These are phyloP conservation scores for Diaporthe citri DNA, from an alignment of 2,329 filamentous ascomycete species.

Conservation along the genomic window DNA sequence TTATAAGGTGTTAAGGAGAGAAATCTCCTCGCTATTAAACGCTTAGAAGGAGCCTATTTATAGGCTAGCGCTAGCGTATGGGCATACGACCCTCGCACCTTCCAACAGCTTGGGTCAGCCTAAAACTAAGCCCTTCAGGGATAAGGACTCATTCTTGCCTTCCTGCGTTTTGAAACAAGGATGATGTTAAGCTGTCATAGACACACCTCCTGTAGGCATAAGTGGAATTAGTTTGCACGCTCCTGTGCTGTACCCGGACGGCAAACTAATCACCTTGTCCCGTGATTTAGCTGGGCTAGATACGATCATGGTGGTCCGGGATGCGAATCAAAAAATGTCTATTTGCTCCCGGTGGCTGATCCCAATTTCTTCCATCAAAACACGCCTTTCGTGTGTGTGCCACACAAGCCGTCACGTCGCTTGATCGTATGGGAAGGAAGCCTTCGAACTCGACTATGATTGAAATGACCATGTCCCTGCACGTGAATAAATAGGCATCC, in stretches of 20 bases:
- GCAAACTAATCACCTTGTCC: not conserved
- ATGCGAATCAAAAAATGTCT: no score
- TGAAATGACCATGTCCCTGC: not conserved
- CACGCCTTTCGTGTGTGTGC: not conserved
- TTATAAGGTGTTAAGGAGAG: no score
- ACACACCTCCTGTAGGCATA: not conserved
- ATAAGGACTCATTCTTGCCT: not conserved
- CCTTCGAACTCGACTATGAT: no score
- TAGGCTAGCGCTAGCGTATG: no score
- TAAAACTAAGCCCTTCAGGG: not conserved
- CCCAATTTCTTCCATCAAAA: no score
- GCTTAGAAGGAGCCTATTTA: no score
- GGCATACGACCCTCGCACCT: no score
- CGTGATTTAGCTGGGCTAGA: no score
- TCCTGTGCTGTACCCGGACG: not conserved
- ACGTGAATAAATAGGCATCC: not conserved
- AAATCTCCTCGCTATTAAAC: no score
- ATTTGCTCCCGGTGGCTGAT: no score
- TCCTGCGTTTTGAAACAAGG: not conserved
- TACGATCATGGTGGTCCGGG: no score
- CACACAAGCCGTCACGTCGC: not conserved
- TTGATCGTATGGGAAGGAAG: not conserved
- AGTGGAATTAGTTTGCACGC: accelerated
- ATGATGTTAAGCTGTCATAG: not conserved
- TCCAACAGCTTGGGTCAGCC: no score